A percentile compares a stretch with the other conserved stretches of the same genome.
Evolutionary conservation across 257 asterid species (phyloP).

Genomic region (Eustoma russellianum): DNA sequence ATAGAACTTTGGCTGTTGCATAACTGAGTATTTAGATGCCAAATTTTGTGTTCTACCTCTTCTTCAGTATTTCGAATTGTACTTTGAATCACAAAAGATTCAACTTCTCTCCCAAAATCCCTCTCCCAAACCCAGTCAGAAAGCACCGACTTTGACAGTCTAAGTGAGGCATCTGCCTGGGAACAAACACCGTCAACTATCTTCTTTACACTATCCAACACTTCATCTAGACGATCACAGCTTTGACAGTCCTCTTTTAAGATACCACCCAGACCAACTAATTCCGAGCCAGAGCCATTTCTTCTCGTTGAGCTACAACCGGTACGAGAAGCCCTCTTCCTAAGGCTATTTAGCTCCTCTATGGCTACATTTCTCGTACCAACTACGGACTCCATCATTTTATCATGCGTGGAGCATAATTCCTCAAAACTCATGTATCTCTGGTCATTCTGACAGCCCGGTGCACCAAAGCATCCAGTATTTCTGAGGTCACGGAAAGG

Average conservation of each 20-base stretch:
- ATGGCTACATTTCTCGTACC: constrained; percentile 26
- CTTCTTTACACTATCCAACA: constrained; percentile 33
- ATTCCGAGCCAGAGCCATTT: constrained; percentile 44
- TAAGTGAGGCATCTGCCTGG: constrained; percentile 27
- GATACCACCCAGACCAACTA: constrained; percentile 49
- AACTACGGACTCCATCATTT: constrained; percentile 33
- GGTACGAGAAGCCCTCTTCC: constrained; percentile 30
- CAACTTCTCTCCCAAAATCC: constrained; percentile 30
- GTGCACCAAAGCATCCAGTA: no score
- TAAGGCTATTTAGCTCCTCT: constrained; percentile 48
- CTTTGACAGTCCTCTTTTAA: constrained; percentile 34
- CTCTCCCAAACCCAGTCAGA: constrained; percentile 33
- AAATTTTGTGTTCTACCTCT: constrained; percentile 34
- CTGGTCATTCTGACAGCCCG: constrained; percentile 12
- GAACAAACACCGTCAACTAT: constrained; percentile 33
- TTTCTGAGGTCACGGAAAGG: no score
- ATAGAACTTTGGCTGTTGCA: constrained; percentile 23
- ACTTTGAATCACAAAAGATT: constrained; percentile 46
- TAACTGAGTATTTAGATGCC: constrained; percentile 32
- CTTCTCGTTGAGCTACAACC: constrained; percentile 31
- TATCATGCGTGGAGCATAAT: constrained; percentile 27
- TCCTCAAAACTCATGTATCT: constrained; percentile 15
- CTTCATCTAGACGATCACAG: constrained; percentile 30
- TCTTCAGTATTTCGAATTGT: constrained; percentile 28
- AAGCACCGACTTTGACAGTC: constrained; percentile 27